A percentile compares a stretch with the other conserved stretches of the same genome.
phyloP scores from a whole-genome alignment of 2,329 filamentous ascomycete species.

The Amphichorda felina region DNA sequence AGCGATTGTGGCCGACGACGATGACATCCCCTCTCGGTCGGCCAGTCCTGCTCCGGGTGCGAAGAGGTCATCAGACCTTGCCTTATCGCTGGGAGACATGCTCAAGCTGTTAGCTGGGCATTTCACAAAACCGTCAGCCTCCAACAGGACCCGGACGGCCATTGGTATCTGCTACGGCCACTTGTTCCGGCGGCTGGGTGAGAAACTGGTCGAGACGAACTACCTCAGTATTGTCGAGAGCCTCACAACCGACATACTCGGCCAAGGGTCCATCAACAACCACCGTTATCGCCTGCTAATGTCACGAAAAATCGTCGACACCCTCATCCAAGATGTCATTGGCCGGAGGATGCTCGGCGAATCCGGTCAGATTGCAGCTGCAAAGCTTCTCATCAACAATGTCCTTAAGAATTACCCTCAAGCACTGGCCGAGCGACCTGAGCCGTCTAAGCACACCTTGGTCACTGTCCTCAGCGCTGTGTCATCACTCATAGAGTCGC shows the following conservation, averaged over 20 bases:
- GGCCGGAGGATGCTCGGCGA: conserved; percentile 76
- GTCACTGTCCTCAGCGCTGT: conserved; percentile 70
- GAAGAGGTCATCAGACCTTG: conserved; percentile 61
- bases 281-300: conserved; percentile 83
- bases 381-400: conserved; percentile 72
- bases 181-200: conserved; percentile 66
- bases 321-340: conserved; percentile 73
- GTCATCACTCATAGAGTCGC: conserved; percentile 61
- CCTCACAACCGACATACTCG: conserved; percentile 69
- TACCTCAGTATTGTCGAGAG: conserved; percentile 75
- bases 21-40: conserved; percentile 54
- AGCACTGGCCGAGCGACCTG: conserved; percentile 71
- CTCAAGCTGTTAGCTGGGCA: conserved; percentile 68
- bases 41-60: conserved; percentile 59
- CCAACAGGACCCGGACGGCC: conserved; percentile 69
- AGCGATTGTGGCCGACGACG: conserved; percentile 47
- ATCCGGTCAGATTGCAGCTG: conserved; percentile 74
- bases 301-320: conserved; percentile 73
- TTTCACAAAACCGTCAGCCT: conserved; percentile 67
- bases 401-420: conserved; percentile 92
- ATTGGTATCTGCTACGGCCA: conserved; percentile 81
- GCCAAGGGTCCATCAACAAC: conserved; percentile 61
- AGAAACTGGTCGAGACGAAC: conserved; percentile 70
- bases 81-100: conserved; percentile 66
- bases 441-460: conserved; percentile 79